These are phyloP conservation scores for Clathrospora elynae DNA, from an alignment of 2,329 filamentous ascomycete genomes.

Conservation along the genomic window DNA sequence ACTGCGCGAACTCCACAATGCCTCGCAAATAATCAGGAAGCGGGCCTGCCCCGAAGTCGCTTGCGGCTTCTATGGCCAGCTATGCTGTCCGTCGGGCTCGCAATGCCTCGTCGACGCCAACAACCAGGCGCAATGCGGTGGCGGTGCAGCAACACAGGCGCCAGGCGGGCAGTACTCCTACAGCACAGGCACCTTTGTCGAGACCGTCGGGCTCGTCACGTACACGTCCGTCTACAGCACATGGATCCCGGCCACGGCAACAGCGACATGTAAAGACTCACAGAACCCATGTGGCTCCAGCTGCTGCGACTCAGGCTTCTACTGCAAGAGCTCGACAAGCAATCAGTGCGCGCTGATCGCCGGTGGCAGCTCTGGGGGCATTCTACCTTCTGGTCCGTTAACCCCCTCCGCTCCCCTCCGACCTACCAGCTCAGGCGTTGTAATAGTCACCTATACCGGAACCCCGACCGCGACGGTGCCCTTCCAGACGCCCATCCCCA, in stretches of 20 bases:
- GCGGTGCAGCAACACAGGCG: slow-evolving; percentile 22
- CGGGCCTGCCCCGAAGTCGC: slow-evolving; percentile 23
- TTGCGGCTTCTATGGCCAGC: slow-evolving; percentile 44
- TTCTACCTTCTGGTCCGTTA: slow-evolving; percentile 36
- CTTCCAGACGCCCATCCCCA: slow-evolving; percentile 60
- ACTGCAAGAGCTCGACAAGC: slow-evolving; percentile 63
- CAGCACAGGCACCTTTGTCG: slow-evolving; percentile 62
- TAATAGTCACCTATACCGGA: slow-evolving; percentile 54
- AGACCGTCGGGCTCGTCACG: slow-evolving; percentile 59
- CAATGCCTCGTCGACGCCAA: slow-evolving; percentile 42
- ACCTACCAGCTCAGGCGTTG: slow-evolving; percentile 60
- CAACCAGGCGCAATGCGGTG: slow-evolving; percentile 45
- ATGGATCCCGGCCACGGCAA: slow-evolving; percentile 26
- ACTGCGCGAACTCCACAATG: slow-evolving; percentile 36
- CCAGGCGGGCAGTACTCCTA: slow-evolving; percentile 58
- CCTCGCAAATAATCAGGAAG: slow-evolving; percentile 30
- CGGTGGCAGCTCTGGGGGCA: slow-evolving; percentile 55
- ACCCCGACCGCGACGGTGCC: slow-evolving; percentile 55
- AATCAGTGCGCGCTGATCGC: slow-evolving; percentile 62
- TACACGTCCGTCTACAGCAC: slow-evolving; percentile 60
- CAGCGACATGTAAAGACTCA: slow-evolving; percentile 53
- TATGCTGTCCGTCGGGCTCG: slow-evolving; percentile 43
- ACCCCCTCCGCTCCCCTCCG: slow-evolving; percentile 58
- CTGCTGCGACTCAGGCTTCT: slow-evolving; percentile 73
- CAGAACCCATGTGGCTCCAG: slow-evolving; percentile 68